Percentiles rank a stretch among this genome's conserved stretches.
phyloP scores from a whole-genome alignment of 2,329 filamentous ascomycete genomes.

The Fusarium floridanum region DNA sequence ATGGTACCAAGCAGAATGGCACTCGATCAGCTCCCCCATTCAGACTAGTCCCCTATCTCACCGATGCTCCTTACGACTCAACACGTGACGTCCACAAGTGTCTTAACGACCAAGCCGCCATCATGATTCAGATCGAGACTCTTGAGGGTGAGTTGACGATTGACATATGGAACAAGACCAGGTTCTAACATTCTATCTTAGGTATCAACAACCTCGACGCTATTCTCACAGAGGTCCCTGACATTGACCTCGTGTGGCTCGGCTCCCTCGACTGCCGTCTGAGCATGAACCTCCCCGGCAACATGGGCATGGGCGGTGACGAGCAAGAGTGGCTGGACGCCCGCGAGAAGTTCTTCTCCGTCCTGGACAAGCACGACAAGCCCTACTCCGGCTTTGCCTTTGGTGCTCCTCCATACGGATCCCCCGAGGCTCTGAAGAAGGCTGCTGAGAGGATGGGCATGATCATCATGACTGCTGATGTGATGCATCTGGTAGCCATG shows the following conservation, averaged over 20 bases:
- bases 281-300: constrained; percentile 57
- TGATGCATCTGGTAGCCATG: constrained; percentile 37
- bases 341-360: constrained; percentile 53
- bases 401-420: constrained; percentile 40
- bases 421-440: constrained; percentile 42
- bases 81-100: constrained; percentile 53
- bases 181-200: background rate
- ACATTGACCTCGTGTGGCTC: constrained; percentile 63
- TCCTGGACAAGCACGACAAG: constrained; percentile 61
- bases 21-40: constrained; percentile 61
- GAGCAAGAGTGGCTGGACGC: constrained; percentile 59
- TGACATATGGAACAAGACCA: background rate
- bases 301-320: constrained; percentile 47
- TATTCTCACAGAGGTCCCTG: constrained; percentile 60
- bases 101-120: constrained; percentile 61
- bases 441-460: constrained; percentile 6
- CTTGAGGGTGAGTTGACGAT: constrained; percentile 41
- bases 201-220: constrained; percentile 62
- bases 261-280: constrained; percentile 59
- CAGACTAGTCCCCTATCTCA: constrained; percentile 56
- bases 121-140: constrained; percentile 63
- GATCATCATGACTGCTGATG: background rate
- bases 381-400: constrained; percentile 53
- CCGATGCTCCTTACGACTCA: constrained; percentile 52
- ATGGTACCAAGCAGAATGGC: constrained; percentile 55